Evolutionary conservation across 345 rosid species (phyloP).

Genomic region (Eucalyptus tenuipes): DNA sequence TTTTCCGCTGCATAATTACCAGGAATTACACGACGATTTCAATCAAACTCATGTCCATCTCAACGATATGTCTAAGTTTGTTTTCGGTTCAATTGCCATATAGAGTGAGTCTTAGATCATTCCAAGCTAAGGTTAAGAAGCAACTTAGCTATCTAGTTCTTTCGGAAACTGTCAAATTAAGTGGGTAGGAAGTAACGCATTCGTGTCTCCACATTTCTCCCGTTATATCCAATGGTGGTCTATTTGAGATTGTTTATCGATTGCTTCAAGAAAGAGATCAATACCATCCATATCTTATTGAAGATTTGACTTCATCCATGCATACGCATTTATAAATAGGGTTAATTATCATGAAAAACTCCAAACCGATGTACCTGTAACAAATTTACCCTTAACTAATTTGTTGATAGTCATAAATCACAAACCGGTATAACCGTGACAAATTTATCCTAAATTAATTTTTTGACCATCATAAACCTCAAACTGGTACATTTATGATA

Average conservation of each 20-base stretch:
- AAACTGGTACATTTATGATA: too few relatives aligned
- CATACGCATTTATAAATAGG: neutral
- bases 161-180: too few relatives aligned
- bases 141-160: neutral
- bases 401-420: too few relatives aligned
- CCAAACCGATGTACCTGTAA: too few relatives aligned
- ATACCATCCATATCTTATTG: neutral
- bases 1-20: too few relatives aligned
- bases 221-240: neutral
- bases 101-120: too few relatives aligned
- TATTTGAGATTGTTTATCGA: neutral
- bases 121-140: neutral
- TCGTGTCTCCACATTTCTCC: neutral
- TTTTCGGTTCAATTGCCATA: too few relatives aligned
- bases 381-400: too few relatives aligned
- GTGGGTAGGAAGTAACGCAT: too few relatives aligned
- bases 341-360: too few relatives aligned
- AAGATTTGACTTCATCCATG: neutral
- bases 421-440: fast-evolving
- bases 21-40: neutral
- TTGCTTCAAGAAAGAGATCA: neutral
- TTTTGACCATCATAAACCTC: too few relatives aligned
- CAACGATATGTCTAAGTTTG: neutral
- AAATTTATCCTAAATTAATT: too few relatives aligned
- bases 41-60: neutral